Base-by-base conservation (phyloP, 768 basidiomycete genomes). In the Cystobasidiopsis lactophilus region DNA sequence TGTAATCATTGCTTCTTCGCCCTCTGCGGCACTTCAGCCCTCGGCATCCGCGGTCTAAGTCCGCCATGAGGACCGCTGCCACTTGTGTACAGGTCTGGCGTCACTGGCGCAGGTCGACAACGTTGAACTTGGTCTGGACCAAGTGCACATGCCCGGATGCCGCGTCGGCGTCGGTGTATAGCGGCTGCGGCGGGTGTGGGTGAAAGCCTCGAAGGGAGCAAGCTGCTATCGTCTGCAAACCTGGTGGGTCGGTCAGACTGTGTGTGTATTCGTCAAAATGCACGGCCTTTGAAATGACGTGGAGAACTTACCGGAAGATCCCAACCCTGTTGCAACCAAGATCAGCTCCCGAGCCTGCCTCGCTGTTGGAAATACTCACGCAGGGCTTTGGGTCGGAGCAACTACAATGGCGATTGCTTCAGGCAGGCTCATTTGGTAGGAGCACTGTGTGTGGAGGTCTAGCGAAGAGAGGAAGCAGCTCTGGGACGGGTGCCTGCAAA, bases 391-490 rank as follows among this genome's bases (percentile, higher is more conserved):
- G 44, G 74, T 75, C 0, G 86, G 86, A 3, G 85, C 83, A 61
- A 84, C 88, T 16, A 93, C 86, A 37, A 91, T 82, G 0, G 86
- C 86, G 63, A 91, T 83, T 0, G 83, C 85, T 63, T 93, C 86
- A 0, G 81, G 82, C 3, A 93, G 73, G 79, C 85, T 86, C 33
- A 75, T 66, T 60, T 91, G 86, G 68, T 88, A 93, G 7, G 75
- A 79, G 1, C 82, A 78, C 65, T 89, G 86, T 2, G 85, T 89
- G 60, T 93, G 86, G 21, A 93, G 66, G 65, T 91, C 86, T 18
- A 89, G 79, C 7, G 85, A 89, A 5, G 85, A 88, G 82, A 91
- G 85, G 69, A 93, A 93, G 66, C 85, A 86, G 51, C 80, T 79
- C 59, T 88, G 85, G 3, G 83, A 80, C 1, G 85, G 85, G 64